These are phyloP conservation scores for Anthracocystis panici-leucophaei DNA, from an alignment of 1,284 basidiomycete genomes.

Conservation along the genomic window DNA sequence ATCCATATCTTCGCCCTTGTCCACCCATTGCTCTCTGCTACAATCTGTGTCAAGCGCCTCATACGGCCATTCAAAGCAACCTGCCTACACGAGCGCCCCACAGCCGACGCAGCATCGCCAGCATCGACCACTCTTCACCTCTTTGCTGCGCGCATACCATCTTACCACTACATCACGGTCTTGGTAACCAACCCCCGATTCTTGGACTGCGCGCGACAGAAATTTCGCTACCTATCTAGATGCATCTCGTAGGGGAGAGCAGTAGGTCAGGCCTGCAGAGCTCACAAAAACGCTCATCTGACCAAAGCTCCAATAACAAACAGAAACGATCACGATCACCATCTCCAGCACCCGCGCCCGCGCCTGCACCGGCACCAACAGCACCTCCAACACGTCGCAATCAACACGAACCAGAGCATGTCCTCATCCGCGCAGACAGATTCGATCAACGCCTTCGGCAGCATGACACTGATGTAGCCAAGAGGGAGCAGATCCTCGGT, in stretches of 20 bases:
- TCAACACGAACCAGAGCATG: constrained; percentile 39
- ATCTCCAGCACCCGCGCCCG: constrained; percentile 32
- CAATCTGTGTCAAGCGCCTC: neutral
- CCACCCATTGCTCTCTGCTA: neutral
- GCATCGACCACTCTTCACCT: too few species aligned
- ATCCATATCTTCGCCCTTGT: too few species aligned
- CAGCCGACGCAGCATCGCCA: neutral
- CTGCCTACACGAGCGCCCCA: neutral
- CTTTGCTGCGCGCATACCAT: too few species aligned
- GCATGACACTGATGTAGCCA: constrained; percentile 7
- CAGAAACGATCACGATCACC: constrained; percentile 23
- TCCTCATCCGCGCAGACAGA: constrained; percentile 20
- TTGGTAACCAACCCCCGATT: too few species aligned
- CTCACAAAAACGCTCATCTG: constrained; percentile 10
- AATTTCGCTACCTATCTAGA: neutral
- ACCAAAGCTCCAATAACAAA: neutral
- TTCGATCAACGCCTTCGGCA: constrained; percentile 22
- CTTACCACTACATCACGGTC: too few species aligned
- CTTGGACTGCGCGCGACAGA: neutral
- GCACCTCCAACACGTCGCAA: constrained; percentile 33
- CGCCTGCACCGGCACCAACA: constrained; percentile 37
- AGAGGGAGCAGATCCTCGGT: constrained; percentile 39
- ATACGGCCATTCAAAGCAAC: too few species aligned
- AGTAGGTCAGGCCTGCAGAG: constrained; percentile 30
- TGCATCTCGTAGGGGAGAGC: constrained; percentile 46